Percentiles rank a stretch among this genome's conserved stretches.
Evolutionary conservation across 1,284 basidiomycete species (phyloP).

Genomic region (Ceratobasidium papillatum): DNA sequence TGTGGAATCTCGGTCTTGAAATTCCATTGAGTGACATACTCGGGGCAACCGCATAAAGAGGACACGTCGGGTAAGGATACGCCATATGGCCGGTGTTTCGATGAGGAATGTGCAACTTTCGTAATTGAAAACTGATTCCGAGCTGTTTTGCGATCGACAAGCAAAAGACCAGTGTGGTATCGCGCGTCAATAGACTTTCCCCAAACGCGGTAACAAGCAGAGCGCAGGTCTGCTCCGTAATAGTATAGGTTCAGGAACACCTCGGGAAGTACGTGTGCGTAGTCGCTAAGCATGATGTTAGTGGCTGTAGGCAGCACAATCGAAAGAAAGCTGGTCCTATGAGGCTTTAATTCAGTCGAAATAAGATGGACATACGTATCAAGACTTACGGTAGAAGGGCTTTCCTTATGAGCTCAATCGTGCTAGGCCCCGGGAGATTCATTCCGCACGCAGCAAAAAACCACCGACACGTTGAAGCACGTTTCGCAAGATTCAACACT

Average conservation of each 20-base stretch:
- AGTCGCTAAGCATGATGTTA: not conserved
- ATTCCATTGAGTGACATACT: not conserved
- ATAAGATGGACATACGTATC: not conserved
- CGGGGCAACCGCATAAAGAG: not conserved
- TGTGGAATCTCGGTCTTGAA: not conserved
- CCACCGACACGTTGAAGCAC: not conserved
- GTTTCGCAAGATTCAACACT: not conserved
- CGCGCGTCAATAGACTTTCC: not conserved
- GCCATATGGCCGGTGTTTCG: not conserved
- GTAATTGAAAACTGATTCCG: not conserved
- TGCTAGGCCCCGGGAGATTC: not conserved
- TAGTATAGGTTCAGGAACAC: conserved; percentile 19
- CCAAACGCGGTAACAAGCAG: not conserved
- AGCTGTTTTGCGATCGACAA: not conserved
- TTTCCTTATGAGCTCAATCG: no score
- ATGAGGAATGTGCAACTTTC: not conserved
- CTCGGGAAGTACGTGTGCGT: conserved; percentile 5
- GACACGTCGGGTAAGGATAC: not conserved
- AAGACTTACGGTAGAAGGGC: not conserved
- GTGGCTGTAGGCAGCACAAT: not conserved
- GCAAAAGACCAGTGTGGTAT: not conserved
- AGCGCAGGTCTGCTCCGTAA: not conserved
- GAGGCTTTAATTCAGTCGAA: no score
- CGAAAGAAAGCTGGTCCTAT: not conserved
- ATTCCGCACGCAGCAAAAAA: not conserved